These are phyloP conservation scores for Macrolepiota fuliginosa DNA, from an alignment of 768 basidiomycete species.

Conservation along the genomic window DNA sequence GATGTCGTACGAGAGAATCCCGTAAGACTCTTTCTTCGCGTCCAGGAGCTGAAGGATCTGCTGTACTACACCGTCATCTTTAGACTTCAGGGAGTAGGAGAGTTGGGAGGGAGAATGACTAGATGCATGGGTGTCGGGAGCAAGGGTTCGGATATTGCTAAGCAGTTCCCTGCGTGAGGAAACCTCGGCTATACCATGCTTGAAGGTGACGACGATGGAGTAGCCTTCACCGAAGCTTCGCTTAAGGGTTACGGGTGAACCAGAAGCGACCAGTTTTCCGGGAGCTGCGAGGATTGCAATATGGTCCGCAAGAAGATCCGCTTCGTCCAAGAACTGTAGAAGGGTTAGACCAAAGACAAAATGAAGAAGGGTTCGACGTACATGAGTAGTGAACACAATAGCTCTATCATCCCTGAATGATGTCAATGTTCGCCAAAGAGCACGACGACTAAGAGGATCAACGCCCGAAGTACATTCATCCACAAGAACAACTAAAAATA, in stretches of 20 bases:
- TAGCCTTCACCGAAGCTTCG: constrained; percentile 71
- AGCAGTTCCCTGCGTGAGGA: constrained; percentile 32
- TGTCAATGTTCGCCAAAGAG: constrained; percentile 74
- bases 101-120: constrained; percentile 40
- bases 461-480: constrained; percentile 80
- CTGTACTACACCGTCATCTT: constrained; percentile 53
- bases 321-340: constrained; percentile 70
- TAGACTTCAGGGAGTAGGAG: constrained; percentile 58
- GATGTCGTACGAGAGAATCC: constrained; percentile 59
- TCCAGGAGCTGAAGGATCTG: constrained; percentile 57
- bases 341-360: background rate
- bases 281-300: constrained; percentile 76
- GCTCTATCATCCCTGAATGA: constrained; percentile 63
- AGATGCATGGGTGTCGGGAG: constrained; percentile 42
- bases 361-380: constrained; percentile 26
- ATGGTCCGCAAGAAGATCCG: constrained; percentile 72
- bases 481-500: constrained; percentile 46
- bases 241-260: constrained; percentile 74
- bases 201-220: constrained; percentile 53
- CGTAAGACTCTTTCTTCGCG: constrained; percentile 30
- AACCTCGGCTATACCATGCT: constrained; percentile 26
- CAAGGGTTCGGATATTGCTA: constrained; percentile 38
- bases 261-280: constrained; percentile 71
- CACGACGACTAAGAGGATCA: constrained; percentile 75
- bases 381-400: constrained; percentile 79